Evolutionary conservation across 108 stramenopile species (phyloP), one percentile per base, ranked within the genome.

Genomic region (Bacterosira constricta): DNA sequence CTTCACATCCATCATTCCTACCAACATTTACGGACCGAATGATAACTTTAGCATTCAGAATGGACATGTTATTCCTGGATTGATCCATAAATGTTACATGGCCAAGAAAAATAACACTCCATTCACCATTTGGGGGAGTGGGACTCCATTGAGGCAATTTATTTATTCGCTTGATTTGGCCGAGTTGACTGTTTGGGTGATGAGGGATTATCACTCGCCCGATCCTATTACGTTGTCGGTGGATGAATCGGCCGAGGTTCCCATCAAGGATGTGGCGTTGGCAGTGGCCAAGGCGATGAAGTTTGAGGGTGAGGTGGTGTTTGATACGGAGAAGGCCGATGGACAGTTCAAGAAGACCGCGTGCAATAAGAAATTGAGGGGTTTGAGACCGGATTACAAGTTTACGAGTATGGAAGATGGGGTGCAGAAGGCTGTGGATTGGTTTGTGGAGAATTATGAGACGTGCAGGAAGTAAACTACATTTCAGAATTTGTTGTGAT

Each of bases 341-440:
- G 99, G 99, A 31, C 99, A 99, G 80, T 96, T 90, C 85, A 98
- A 98, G 89, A 99, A 99, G 88, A 99, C 99, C 30, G 97, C 97
- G 8, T 79, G 85, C 74, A 99, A 99, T 80, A 89, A 83, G 36
- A 97, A 96, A 79, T 83, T 99, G 64, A 86, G 95, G 49, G 66
- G 62, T 49, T 84, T 82, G 64, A 66, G 79, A 37, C 96, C 99
- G 23, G 97, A 96, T 79, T 98, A 96, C 75, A 76, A 97, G 65
- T 99, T 99, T 84, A 94, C 91, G 4, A 59, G 88, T 17, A 97
- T 99, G 46, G 83, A 88, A 57, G 96, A 98, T 59, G 98, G 97
- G 6, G 77, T 94, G 37, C 88, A 94, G 69, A 87, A 93, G 82
- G 66, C 85, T n/a, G 90, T 91, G 12, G 95, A 96, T 83, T 96